Conservation (phyloP, 176 grass and related monocot species). For the Oryza glumipatula region DNA sequence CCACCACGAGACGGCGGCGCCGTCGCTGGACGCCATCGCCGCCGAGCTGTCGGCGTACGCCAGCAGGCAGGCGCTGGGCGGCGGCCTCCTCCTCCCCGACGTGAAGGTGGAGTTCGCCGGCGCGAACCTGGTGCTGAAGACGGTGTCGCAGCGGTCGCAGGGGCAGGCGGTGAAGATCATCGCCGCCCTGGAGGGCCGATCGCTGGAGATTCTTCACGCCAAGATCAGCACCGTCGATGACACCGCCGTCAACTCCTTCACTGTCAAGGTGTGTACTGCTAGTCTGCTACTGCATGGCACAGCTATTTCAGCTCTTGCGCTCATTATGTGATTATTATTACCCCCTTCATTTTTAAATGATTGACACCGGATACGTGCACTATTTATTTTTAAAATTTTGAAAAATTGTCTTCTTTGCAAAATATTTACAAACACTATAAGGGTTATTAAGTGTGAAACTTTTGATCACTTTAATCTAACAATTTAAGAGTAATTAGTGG, state of each 20-base stretch:
- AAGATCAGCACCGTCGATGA: constrained; percentile 74
- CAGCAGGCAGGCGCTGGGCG: constrained; percentile 8
- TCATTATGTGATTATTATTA: background rate
- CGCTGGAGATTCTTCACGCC: constrained; percentile 83
- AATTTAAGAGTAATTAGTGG: no score
- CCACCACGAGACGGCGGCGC: constrained; percentile 23
- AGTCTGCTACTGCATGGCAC: no score
- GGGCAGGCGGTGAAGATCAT: constrained; percentile 81
- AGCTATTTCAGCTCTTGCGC: background rate
- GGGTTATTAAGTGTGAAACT: no score
- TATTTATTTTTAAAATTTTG: no score
- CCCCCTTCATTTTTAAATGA: no score
- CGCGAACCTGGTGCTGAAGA: constrained; percentile 81
- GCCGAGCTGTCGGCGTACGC: constrained; percentile 50
- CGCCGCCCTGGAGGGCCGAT: constrained; percentile 66
- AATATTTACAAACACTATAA: no score
- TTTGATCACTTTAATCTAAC: no score
- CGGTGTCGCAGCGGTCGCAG: constrained; percentile 65
- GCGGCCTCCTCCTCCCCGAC: constrained; percentile 45
- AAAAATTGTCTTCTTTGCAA: no score
- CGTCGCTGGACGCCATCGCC: constrained; percentile 43
- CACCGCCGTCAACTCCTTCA: constrained; percentile 87
- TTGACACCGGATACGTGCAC: no score
- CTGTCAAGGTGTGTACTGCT: constrained; percentile 64
- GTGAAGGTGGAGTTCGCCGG: constrained; percentile 91